phyloP scores from a whole-genome alignment of 306 rosid species.

The Argentina anserina region DNA sequence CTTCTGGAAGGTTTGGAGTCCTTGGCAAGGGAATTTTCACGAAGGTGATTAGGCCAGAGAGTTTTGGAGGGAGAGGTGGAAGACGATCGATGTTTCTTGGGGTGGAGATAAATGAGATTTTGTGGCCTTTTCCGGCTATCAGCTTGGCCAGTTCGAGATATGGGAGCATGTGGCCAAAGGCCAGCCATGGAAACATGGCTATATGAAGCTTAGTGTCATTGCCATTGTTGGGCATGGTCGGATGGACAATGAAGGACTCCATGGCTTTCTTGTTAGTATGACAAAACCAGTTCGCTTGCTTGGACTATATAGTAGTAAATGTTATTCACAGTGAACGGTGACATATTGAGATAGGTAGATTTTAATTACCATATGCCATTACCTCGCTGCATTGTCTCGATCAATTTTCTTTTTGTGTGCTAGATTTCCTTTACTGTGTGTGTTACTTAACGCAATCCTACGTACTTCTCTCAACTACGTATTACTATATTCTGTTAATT shows the following conservation, averaged over 20 bases:
- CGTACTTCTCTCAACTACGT: too few relatives aligned
- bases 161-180: slow-evolving; percentile 53
- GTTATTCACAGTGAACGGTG: too few relatives aligned
- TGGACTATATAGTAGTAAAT: not conserved
- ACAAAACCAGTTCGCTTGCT: not conserved
- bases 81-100: slow-evolving; percentile 57
- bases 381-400: too few relatives aligned
- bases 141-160: slow-evolving; percentile 42
- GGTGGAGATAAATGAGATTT: slow-evolving; percentile 45
- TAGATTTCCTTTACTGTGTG: too few relatives aligned
- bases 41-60: slow-evolving; percentile 21
- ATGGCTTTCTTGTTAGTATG: not conserved
- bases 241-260: not conserved
- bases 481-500: too few relatives aligned
- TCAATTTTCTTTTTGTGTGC: too few relatives aligned
- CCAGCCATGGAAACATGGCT: slow-evolving; percentile 55
- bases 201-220: slow-evolving; percentile 33
- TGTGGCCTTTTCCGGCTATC: slow-evolving; percentile 52
- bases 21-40: slow-evolving; percentile 40
- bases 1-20: slow-evolving; percentile 25
- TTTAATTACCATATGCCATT: too few relatives aligned
- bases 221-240: not conserved
- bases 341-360: too few relatives aligned
- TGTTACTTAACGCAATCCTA: too few relatives aligned
- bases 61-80: slow-evolving; percentile 31